A percentile compares a stretch with the other conserved stretches of the same genome.
These are phyloP conservation scores for Vigna unguiculata DNA, from an alignment of 306 rosid genomes.

Conservation along the genomic window DNA sequence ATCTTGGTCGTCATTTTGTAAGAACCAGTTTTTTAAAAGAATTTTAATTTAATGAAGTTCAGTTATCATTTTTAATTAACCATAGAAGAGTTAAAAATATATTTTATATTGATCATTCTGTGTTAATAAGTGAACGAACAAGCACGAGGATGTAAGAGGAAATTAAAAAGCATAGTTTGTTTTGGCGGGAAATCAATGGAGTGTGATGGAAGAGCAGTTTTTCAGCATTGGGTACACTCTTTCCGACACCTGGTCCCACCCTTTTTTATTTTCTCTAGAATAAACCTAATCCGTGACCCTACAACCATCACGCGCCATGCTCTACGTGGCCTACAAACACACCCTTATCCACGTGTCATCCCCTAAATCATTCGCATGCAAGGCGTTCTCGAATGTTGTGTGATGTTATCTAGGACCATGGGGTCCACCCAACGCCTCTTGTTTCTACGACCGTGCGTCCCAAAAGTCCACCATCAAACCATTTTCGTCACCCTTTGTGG, in stretches of 20 bases:
- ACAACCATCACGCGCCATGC: not conserved
- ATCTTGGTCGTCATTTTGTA: not conserved
- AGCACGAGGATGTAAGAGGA: not conserved
- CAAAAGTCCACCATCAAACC: slow-evolving; percentile 50
- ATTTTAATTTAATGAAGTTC: no score
- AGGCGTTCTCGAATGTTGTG: slow-evolving; percentile 15
- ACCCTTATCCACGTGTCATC: not conserved
- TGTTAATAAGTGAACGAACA: not conserved
- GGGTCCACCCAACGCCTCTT: slow-evolving; percentile 42
- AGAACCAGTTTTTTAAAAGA: not conserved
- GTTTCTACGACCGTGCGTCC: slow-evolving; percentile 46
- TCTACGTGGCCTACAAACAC: not conserved
- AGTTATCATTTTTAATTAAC: not conserved
- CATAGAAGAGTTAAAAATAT: not conserved
- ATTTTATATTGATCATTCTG: no score
- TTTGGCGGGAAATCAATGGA: slow-evolving; percentile 59
- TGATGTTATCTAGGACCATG: not conserved
- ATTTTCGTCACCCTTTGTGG: slow-evolving; percentile 44
- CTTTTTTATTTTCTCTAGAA: not conserved
- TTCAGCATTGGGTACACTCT: slow-evolving; percentile 51
- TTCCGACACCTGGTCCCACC: slow-evolving; percentile 54
- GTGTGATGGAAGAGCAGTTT: slow-evolving; percentile 45
- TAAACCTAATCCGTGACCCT: slow-evolving; percentile 46
- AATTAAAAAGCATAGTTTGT: not conserved
- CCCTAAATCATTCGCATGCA: not conserved